A percentile compares a stretch with the other conserved stretches of the same genome.
These are phyloP conservation scores for Catunica adiposa DNA, from an alignment of 2,329 filamentous ascomycete genomes.

Conservation along the genomic window DNA sequence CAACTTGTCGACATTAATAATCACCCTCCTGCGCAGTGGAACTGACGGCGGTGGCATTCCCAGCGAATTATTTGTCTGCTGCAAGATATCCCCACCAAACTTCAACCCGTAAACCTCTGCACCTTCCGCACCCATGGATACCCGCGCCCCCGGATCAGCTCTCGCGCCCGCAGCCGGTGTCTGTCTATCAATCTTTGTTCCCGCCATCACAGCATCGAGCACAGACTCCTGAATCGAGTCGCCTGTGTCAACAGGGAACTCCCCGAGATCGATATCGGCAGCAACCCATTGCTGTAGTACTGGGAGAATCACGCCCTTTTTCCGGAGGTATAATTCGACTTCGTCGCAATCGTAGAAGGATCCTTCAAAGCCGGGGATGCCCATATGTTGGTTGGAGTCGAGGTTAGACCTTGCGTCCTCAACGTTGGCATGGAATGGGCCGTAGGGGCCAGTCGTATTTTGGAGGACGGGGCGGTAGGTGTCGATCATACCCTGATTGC, in stretches of 20 bases:
- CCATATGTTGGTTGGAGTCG: constrained; percentile 32
- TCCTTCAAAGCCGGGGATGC: constrained; percentile 47
- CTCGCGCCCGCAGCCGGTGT: background rate
- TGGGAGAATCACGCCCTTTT: constrained; percentile 46
- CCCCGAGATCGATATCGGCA: constrained; percentile 34
- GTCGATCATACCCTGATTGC: constrained; percentile 1
- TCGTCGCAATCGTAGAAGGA: constrained; percentile 66
- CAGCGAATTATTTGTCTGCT: constrained; percentile 2
- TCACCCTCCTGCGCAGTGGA: constrained; percentile 20
- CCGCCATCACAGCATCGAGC: constrained; percentile 3
- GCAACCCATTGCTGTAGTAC: constrained; percentile 42
- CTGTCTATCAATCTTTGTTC: background rate
- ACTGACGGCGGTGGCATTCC: constrained; percentile 15
- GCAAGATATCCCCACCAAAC: background rate
- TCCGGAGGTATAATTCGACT: constrained; percentile 55
- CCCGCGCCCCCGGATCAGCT: background rate
- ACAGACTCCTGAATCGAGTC: constrained; percentile 2
- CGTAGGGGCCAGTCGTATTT: constrained; percentile 21
- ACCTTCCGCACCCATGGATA: no score
- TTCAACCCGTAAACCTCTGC: background rate
- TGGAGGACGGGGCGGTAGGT: background rate
- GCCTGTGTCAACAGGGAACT: constrained; percentile 21
- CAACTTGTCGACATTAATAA: constrained; percentile 22
- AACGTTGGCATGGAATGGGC: constrained; percentile 30
- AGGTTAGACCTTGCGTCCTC: constrained; percentile 26